Base-by-base conservation (phyloP, 2,329 filamentous ascomycete species). In the Bipolaris victoriae region DNA sequence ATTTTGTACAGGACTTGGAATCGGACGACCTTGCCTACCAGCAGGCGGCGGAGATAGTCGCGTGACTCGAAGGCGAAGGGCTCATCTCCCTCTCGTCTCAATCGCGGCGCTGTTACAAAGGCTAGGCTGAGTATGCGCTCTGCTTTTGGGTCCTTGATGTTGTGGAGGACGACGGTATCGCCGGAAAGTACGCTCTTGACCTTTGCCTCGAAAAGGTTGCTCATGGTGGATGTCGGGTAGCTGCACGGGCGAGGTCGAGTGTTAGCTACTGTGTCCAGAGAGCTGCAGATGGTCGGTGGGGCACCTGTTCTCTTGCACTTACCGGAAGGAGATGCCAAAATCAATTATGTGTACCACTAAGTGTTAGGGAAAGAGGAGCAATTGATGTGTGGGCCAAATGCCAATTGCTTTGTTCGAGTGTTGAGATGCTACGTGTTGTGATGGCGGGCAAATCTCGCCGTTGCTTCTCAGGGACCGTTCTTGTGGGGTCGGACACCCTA, bases 171-270 rank as follows among this genome's bases (percentile, higher is more conserved):
- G 68, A 98, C 80, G 26, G 93, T 97, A 82, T 98, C 95, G 71
- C 95, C 95, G 72, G 93, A 97, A 72, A 96, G 82, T 67, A 97
- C 91, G 76, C 90, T 91, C 84, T 99, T 99, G 79, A 98, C 93
- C 58, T 76, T 76, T 33, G 77, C 76, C 75, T 78, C 76, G 67
- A 77, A 68, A 56, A 67, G 64, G 60, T 72, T 63, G 73, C 74
- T 75, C 66, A 49, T 73, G 57, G 52, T 49, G 50, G 51, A 40
- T 29, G 40, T 58, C 35, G 54, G 56, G 58, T 59, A 55, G 58
- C 54, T 67, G 57, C 65, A 49, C 48, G 36, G 49, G 36, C 18
- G 26, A 43, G 35, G 54, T 52, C 43, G 60, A 54, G 51, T 62
- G 57, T 72, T 58, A 73, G 70, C 67, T 64, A 70, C 62, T 50